Percentiles rank a stretch among this genome's conserved stretches.
phyloP scores from a whole-genome alignment of 345 rosid species.

The Barbarea vulgaris region DNA sequence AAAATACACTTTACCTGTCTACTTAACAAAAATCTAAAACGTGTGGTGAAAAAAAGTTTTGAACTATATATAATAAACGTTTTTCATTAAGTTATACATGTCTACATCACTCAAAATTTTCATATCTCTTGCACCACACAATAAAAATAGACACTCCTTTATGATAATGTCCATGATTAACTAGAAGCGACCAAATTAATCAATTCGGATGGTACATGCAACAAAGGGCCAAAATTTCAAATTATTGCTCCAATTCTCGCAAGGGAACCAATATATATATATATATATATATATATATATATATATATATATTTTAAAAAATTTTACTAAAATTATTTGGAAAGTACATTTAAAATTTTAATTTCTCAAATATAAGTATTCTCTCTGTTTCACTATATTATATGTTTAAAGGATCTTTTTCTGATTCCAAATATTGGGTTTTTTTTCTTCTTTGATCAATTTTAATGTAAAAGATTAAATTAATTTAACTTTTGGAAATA shows the following conservation, averaged over 20 bases:
- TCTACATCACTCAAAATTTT: neutral
- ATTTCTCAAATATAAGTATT: neutral
- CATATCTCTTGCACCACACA: conserved; percentile 6
- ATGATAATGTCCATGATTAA: conserved; percentile 4
- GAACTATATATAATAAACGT: neutral
- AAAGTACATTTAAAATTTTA: neutral
- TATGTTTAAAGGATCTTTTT: too few relatives aligned
- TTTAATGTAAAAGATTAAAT: too few relatives aligned
- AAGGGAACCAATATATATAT: neutral
- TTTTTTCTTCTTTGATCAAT: too few relatives aligned
- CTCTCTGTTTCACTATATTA: too few relatives aligned
- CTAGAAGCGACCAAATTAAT: neutral
- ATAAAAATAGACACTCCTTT: neutral
- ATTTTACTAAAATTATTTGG: neutral
- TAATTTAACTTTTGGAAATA: too few relatives aligned
- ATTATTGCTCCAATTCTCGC: conserved; percentile 1
- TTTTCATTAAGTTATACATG: neutral
- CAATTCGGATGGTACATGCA: neutral
- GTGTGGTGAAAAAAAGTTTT: neutral
- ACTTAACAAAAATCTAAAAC: neutral
- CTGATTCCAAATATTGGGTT: too few relatives aligned
- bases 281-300: neutral
- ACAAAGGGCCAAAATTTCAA: neutral
- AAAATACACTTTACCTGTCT: neutral
- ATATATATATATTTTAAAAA: neutral